Base-by-base conservation (phyloP, 176 grass and related monocot genomes). In the Oryza glumipatula region DNA sequence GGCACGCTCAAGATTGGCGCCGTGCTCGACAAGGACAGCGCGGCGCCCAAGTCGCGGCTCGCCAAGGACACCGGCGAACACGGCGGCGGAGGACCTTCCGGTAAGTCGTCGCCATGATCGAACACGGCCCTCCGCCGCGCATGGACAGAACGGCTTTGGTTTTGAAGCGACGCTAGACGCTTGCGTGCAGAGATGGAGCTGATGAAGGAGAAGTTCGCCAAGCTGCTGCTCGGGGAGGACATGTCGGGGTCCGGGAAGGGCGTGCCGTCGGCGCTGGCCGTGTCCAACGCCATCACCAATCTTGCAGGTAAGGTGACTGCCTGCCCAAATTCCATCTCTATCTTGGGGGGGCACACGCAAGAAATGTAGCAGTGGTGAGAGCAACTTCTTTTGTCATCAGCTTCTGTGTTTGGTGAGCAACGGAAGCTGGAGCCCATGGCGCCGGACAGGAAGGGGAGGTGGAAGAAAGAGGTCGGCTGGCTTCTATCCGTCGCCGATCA, bases 211-310 rank as follows among this genome's bases (percentile, higher is more conserved):
- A 93, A 89, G 75, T 93, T 96, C 76, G 77, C 86, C 77, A 96
- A 89, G 78, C 88, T 96, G 72, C 88, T 96, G 76, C 83, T 96
- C 41, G 91, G 94, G 67, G 94, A 96, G 83, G 94, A 96, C 86
- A 96, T 96, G 94, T 96, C 94, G 6, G 94, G 94, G 21, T 91
- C 91, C 14, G 94, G 94, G 23, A 96, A 96, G 83, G 94, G 94
- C 69, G 94, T 96, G 79, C 80, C 94, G 65, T 92, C 94, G 15
- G 91, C 94, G 68, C 86, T 96, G 33, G 91, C 94, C 32, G 70
- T 96, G 43, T 96, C 94, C 65, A 96, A 96, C 80, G 91, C 94
- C 87, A 79, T 96, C 81, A 96, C 94, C 22, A 96, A 96, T 65
- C 94, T 96, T 70, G 94, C 94, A 96, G 94, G 94, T 96, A 19